Percentiles rank a stretch among this genome's conserved stretches.
Evolutionary conservation across 2,329 filamentous ascomycete species (phyloP).

Genomic region (Verticillium longisporum): DNA sequence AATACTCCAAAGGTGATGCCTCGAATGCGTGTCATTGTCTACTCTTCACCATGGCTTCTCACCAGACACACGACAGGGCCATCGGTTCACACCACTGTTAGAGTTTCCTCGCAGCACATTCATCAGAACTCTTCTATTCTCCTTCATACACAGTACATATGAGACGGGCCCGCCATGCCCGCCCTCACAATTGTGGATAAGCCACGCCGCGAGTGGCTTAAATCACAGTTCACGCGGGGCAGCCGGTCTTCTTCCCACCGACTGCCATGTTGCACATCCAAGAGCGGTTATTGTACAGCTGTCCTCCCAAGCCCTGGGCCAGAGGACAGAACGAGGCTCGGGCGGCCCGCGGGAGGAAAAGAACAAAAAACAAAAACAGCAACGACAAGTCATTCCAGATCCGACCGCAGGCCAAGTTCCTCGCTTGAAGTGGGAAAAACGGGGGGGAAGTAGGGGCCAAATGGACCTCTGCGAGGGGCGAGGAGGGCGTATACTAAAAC

Average conservation of each 20-base stretch:
- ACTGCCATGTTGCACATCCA: conserved; percentile 4
- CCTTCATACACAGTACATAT: conserved; percentile 14
- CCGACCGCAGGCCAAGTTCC: not conserved
- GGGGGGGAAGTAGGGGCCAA: not conserved
- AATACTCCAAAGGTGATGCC: too few relatives aligned
- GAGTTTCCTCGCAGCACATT: not conserved
- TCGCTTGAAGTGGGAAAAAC: not conserved
- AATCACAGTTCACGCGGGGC: conserved; percentile 1
- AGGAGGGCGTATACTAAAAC: conserved; percentile 8
- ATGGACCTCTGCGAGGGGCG: not conserved
- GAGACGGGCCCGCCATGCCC: not conserved
- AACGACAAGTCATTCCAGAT: not conserved
- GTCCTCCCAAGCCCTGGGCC: conserved; percentile 1
- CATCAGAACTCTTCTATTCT: conserved; percentile 3
- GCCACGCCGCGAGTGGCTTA: not conserved
- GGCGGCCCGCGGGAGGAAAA: conserved; percentile 1
- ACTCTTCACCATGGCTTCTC: too few relatives aligned
- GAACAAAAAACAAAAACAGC: not conserved
- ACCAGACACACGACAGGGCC: too few relatives aligned
- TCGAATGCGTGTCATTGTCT: too few relatives aligned
- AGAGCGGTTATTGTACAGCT: conserved; percentile 11
- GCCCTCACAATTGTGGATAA: not conserved
- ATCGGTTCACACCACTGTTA: too few relatives aligned
- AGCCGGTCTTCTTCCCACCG: conserved; percentile 5
- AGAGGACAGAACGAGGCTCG: conserved; percentile 6